Base-by-base conservation (phyloP, 768 basidiomycete species). In the Mycena amicta region DNA sequence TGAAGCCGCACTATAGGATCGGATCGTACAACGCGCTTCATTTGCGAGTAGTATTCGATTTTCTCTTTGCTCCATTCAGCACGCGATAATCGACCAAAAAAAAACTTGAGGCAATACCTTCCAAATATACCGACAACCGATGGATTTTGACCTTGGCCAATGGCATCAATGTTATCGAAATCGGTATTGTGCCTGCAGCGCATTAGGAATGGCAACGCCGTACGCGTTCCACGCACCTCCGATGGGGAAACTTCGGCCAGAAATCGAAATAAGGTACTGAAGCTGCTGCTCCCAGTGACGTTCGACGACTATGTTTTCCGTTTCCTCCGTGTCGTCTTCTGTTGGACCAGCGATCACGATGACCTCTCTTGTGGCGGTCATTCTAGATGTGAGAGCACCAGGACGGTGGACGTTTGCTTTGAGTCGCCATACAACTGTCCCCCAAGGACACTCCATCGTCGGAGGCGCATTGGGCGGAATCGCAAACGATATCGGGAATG, bases 401-500 rank as follows among this genome's bases (percentile, higher is more conserved):
- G 90, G 92, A 1, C 93, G 88, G 64, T 90, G 88, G 3, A 92
- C 93, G 30, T 79, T 82, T 2, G 93, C 95, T 68, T 86, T 90
- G 22, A 98, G 81, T 41, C 78, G 77, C 87, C 97, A 99, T 1
- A 70, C 70, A 13, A 97, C 86, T 2, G 84, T 81, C 8, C 95
- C 96, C 63, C 84, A 89, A 37, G 88, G 83, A 59, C 87, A 87
- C 41, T 79, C 77, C 61, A 95, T 77, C 0, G 87, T 86, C 2
- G 96, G 92, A 2, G 95, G 93, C 3, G 89, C 80, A 57, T 84
- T 81, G 4, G 85, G 78, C 0, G 96, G 93, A 55, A 99, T 87
- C 18, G 87, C 79, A 71, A 98, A 95, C 15, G 91, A 91, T 67
- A 99, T 90, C 2, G 96, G 96, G 72, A 93, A 98, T 18, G 89